A percentile compares a stretch with the other conserved stretches of the same genome.
phyloP scores from a whole-genome alignment of 768 basidiomycete genomes.

The Boletus pseudopeckii region DNA sequence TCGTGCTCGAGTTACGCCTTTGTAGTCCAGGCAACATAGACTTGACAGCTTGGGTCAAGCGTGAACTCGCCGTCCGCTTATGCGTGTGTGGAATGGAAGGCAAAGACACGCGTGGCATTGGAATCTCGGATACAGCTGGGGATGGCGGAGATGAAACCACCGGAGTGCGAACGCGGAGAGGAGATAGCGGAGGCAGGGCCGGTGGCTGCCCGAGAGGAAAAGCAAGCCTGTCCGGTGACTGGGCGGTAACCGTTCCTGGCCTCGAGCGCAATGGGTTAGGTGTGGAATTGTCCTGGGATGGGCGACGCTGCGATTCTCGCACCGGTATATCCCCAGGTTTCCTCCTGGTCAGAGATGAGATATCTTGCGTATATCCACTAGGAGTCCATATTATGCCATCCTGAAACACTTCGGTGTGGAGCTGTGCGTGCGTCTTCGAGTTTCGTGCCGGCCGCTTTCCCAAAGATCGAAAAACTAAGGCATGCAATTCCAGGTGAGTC shows the following conservation, averaged over 20 bases:
- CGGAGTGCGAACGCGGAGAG: slow-evolving; percentile 20
- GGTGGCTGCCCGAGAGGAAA: slow-evolving; percentile 9
- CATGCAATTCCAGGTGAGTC: slow-evolving; percentile 23
- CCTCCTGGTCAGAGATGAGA: slow-evolving; percentile 3
- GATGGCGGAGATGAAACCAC: slow-evolving; percentile 9
- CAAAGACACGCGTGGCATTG: slow-evolving; percentile 12
- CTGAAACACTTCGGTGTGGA: slow-evolving; percentile 34
- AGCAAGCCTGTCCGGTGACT: background rate
- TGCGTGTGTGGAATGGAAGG: slow-evolving; percentile 12
- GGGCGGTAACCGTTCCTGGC: slow-evolving; percentile 14
- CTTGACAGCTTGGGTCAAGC: slow-evolving; percentile 20
- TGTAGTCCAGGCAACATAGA: slow-evolving; percentile 26
- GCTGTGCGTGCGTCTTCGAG: slow-evolving; percentile 35
- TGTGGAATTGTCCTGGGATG: background rate
- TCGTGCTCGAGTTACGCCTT: slow-evolving; percentile 13
- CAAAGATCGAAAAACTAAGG: slow-evolving; percentile 6
- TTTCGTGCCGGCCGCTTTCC: slow-evolving; percentile 6
- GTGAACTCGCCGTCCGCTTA: slow-evolving; percentile 17
- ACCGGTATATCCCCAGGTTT: background rate
- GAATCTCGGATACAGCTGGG: slow-evolving; percentile 19
- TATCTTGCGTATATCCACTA: slow-evolving; percentile 23
- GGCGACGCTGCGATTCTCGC: background rate
- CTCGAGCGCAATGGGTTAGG: slow-evolving; percentile 10
- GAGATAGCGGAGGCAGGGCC: slow-evolving; percentile 5
- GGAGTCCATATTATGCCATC: slow-evolving; percentile 28